phyloP scores from a whole-genome alignment of 805 yeast genomes.

The Peterozyma xylosa region DNA sequence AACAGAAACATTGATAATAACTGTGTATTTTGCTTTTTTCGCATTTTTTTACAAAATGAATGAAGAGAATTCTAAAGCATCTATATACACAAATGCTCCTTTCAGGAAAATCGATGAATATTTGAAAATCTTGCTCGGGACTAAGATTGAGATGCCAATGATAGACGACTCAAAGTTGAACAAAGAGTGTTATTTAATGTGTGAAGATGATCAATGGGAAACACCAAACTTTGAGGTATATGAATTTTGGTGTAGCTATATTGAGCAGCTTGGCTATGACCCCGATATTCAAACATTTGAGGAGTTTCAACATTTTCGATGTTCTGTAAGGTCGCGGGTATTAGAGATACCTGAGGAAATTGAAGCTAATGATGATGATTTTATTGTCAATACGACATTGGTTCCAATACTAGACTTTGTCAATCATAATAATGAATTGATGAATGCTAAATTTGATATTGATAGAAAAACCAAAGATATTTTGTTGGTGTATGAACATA shows the following conservation, averaged over 20 bases:
- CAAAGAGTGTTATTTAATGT: conserved; percentile 12
- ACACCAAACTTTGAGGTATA: conserved; percentile 8
- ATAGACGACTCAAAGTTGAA: conserved; percentile 18
- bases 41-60: conserved; percentile 1
- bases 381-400: conserved; percentile 41
- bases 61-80: conserved; percentile 4
- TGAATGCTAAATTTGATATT: conserved; percentile 56
- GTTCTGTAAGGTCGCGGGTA: conserved; percentile 49
- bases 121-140: conserved; percentile 23
- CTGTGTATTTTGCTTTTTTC: conserved; percentile 17
- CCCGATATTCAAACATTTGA: not conserved
- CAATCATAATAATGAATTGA: conserved; percentile 40
- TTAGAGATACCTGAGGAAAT: conserved; percentile 52
- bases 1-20: conserved; percentile 15
- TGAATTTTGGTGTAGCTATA: conserved; percentile 2
- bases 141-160: conserved; percentile 20
- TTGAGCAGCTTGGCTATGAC: too few species aligned
- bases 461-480: conserved; percentile 37
- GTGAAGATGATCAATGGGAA: conserved; percentile 12
- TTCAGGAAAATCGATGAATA: conserved; percentile 21
- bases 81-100: conserved; percentile 10
- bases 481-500: conserved; percentile 24
- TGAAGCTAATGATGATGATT: conserved; percentile 28
- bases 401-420: conserved; percentile 66
- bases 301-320: conserved; percentile 10